Evolutionary conservation across 805 yeast genomes (phyloP).

Genomic region (Yarrowia phangngaensis): DNA sequence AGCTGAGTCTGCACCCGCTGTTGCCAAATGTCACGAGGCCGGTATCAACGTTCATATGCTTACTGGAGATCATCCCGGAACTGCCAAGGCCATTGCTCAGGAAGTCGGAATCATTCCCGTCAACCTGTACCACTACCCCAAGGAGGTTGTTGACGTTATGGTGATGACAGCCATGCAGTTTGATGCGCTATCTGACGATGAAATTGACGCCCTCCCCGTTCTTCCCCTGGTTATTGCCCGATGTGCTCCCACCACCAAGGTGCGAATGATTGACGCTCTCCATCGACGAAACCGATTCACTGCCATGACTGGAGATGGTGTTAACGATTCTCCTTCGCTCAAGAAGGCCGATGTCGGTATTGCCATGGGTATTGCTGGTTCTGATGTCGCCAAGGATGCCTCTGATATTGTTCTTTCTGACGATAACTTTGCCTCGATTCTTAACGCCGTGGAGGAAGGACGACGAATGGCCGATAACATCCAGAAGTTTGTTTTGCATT

Average conservation of each 20-base stretch:
- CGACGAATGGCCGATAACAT: constrained; percentile 74
- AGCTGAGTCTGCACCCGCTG: constrained; percentile 61
- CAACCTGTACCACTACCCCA: constrained; percentile 53
- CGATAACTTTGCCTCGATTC: constrained; percentile 74
- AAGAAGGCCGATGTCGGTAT: constrained; percentile 77
- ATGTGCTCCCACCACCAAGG: constrained; percentile 80
- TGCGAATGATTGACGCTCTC: constrained; percentile 72
- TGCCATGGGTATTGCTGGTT: constrained; percentile 79
- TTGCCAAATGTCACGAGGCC: constrained; percentile 62
- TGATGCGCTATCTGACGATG: constrained; percentile 56
- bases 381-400: constrained; percentile 83
- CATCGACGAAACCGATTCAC: constrained; percentile 60
- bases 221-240: constrained; percentile 76
- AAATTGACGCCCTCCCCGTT: constrained; percentile 59
- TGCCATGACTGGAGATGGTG: constrained; percentile 86
- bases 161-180: constrained; percentile 73
- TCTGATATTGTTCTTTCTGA: constrained; percentile 72
- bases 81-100: constrained; percentile 75
- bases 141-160: constrained; percentile 55
- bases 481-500: constrained; percentile 71
- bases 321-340: constrained; percentile 73
- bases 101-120: constrained; percentile 74
- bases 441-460: constrained; percentile 79
- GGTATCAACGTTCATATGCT: constrained; percentile 79
- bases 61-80: constrained; percentile 76